Evolutionary conservation across 2,329 filamentous ascomycete genomes (phyloP).

Genomic region (Verticillium longisporum): DNA sequence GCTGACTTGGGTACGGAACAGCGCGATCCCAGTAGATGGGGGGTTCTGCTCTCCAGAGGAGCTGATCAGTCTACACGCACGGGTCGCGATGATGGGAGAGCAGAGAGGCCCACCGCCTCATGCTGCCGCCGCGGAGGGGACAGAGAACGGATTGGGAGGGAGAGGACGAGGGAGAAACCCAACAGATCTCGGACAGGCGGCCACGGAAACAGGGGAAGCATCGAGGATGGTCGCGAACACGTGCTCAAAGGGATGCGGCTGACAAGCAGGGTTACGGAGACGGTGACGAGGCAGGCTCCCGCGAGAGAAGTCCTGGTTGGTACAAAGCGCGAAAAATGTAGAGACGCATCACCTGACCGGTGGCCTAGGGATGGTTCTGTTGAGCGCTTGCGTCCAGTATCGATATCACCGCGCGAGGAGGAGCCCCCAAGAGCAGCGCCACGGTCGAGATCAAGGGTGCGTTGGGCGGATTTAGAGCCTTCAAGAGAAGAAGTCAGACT

Average conservation of each 20-base stretch:
- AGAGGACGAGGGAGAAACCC: not conserved
- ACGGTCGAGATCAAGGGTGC: not conserved
- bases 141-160: not conserved
- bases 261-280: not conserved
- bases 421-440: not conserved
- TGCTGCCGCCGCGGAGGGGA: not conserved
- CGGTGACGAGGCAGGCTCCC: not conserved
- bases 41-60: not conserved
- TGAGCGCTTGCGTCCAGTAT: not conserved
- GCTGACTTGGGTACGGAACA: not conserved
- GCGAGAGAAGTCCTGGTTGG: not conserved
- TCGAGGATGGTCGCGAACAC: not conserved
- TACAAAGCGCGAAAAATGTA: too few relatives aligned
- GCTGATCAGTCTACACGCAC: not conserved
- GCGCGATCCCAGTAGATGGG: constrained; percentile 7
- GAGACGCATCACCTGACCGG: not conserved
- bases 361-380: not conserved
- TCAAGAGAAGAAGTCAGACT: not conserved
- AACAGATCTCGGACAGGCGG: not conserved
- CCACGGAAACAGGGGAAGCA: not conserved
- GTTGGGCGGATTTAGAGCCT: not conserved
- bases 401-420: not conserved
- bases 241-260: not conserved
- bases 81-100: not conserved
- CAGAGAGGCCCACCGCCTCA: not conserved